Evolutionary conservation across 805 yeast genomes (phyloP).

Genomic region (Hanseniaspora clermontiae): DNA sequence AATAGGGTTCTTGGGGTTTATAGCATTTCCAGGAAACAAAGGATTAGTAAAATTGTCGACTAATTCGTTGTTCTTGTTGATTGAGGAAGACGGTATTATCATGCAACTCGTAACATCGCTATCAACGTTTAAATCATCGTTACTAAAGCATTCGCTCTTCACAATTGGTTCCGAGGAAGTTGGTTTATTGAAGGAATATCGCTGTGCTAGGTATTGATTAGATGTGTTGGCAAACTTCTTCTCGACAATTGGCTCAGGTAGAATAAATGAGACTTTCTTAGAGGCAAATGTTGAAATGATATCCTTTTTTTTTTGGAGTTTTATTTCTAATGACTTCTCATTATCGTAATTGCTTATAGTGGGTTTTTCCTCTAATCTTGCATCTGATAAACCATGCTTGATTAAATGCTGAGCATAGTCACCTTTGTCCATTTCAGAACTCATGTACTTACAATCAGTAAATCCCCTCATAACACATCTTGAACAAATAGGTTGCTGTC

Average conservation of each 20-base stretch:
- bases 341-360: neutral
- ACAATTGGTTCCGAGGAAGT: neutral
- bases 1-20: neutral
- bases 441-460: constrained; percentile 5
- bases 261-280: neutral
- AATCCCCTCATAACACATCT: neutral
- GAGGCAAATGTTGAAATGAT: neutral
- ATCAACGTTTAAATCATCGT: neutral
- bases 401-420: neutral
- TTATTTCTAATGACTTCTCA: too few species aligned
- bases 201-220: neutral
- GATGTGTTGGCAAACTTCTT: neutral
- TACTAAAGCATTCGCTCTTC: neutral
- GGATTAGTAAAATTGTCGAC: too few species aligned
- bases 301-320: neutral
- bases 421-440: neutral
- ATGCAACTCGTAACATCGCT: neutral
- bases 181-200: neutral
- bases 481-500: neutral
- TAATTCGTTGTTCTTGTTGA: too few species aligned
- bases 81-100: neutral
- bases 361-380: neutral
- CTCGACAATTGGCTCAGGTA: neutral
- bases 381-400: neutral
- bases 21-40: too few species aligned